A percentile compares a stretch with the other conserved stretches of the same genome.
These are phyloP conservation scores for Clonostachys rhizophaga DNA, from an alignment of 2,329 filamentous ascomycete genomes.

Conservation along the genomic window DNA sequence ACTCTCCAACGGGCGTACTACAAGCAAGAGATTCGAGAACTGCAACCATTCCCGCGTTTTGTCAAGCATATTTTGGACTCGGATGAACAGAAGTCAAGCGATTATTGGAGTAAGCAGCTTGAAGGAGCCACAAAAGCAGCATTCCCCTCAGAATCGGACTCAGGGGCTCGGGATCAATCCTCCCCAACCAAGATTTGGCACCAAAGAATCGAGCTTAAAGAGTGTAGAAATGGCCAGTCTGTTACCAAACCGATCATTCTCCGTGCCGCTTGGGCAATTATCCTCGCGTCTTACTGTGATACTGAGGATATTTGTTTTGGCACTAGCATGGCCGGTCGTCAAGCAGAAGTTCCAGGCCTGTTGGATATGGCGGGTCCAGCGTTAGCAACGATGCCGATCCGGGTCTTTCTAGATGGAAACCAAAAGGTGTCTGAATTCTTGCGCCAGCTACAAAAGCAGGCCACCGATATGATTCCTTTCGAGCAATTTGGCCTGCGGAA, in stretches of 20 bases:
- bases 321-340: constrained; percentile 12
- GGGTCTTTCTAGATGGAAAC: constrained; percentile 1
- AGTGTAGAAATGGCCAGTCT: not conserved
- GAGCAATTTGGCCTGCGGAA: constrained; percentile 14
- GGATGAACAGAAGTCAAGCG: not conserved
- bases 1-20: constrained; percentile 1
- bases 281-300: constrained; percentile 7
- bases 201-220: not conserved
- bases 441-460: constrained; percentile 5
- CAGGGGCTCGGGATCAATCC: not conserved
- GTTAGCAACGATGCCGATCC: constrained; percentile 8
- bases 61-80: constrained; percentile 32
- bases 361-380: constrained; percentile 7
- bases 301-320: constrained; percentile 15
- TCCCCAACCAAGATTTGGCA: not conserved
- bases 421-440: constrained; percentile 7
- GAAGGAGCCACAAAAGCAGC: constrained; percentile 2
- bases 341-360: constrained; percentile 3
- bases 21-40: not conserved
- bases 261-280: constrained; percentile 2
- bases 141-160: constrained; percentile 1
- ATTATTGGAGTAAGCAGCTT: constrained; percentile 1
- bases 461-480: constrained; percentile 9
- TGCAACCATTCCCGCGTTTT: constrained; percentile 28
- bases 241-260: constrained; percentile 10